These are phyloP conservation scores for Singerocomus inundabilis DNA, from an alignment of 1,284 basidiomycete species.

Conservation along the genomic window DNA sequence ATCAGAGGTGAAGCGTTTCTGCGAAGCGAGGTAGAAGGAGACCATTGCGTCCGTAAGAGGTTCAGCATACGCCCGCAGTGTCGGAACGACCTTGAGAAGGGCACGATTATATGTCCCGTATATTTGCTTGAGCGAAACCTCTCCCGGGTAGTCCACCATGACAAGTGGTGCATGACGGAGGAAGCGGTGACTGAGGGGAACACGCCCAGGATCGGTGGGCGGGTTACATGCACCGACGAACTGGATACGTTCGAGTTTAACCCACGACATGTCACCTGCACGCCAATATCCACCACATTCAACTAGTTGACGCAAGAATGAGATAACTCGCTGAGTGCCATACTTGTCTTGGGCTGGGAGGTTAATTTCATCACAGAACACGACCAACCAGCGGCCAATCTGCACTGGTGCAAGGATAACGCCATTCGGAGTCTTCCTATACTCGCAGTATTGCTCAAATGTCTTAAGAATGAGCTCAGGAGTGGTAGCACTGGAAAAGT, in stretches of 20 bases:
- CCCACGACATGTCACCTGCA: constrained; percentile 94
- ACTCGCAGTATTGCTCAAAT: constrained; percentile 99
- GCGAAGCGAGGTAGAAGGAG: constrained; percentile 90
- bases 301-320: constrained; percentile 96
- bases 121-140: constrained; percentile 96
- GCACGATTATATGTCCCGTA: constrained; percentile 99
- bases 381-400: constrained; percentile 96
- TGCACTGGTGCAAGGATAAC: constrained; percentile 92
- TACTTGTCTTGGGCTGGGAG: constrained; percentile 97
- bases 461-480: constrained; percentile 98
- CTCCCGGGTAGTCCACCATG: constrained; percentile 99
- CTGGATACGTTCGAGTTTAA: constrained; percentile 96
- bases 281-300: constrained; percentile 97
- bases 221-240: constrained; percentile 99
- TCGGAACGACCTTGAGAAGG: constrained; percentile 93
- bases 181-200: constrained; percentile 97
- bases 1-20: constrained; percentile 93
- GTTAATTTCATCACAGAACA: constrained; percentile 99
- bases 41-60: constrained; percentile 99
- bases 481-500: constrained; percentile 98
- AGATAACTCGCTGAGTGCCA: constrained; percentile 97
- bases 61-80: constrained; percentile 89
- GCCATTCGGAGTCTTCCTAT: constrained; percentile 96
- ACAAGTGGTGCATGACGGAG: constrained; percentile 97
- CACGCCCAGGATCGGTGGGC: constrained; percentile 98